Evolutionary conservation across 495 filamentous ascomycete genomes (phyloP), one percentile per base, ranked within the genome.

Genomic region (Lasiosphaeris hirsuta): DNA sequence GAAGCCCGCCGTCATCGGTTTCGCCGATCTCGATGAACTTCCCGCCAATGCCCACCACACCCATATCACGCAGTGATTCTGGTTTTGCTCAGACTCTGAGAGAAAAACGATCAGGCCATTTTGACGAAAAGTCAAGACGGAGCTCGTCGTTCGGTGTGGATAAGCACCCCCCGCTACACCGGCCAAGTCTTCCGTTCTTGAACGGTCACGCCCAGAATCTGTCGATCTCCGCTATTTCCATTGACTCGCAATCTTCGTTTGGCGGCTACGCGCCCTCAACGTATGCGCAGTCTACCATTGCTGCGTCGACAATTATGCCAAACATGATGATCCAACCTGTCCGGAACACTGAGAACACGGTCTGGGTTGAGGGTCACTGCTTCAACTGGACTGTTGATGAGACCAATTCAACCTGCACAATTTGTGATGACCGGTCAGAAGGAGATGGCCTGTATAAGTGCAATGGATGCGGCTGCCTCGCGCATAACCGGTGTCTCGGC

Each of bases 241-340:
- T 85, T 17, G 90, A 92, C 60, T 81, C 84, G 57, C 81, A 87
- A 46, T 83, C 87, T 14, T 84, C 85, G 1, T 93, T 86, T 11
- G 87, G 85, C 13, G 82, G 80, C 3, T 98, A 98, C 74, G 92
- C 94, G 2, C 93, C 94, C 1, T 97, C 93, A 3, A 90, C 92
- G 2, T 98, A 97, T 72, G 94, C 94, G 2, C 90, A 93, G 64
- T 96, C 92, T 13, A 98, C 94, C 9, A 80, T 97, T n/a, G 94
- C 94, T 34, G 94, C 94, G n/a, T 96, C 91, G 11, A 98, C 94
- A 0, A 86, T 98, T 64, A 96, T 98, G 84, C 93, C 94, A 10
- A 90, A 91, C 67, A 84, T 95, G 73, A 77, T 90, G 46, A 77
- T 90, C 60, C 91, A 96, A 66, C 90, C 89, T 2, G 89, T 96